Base-by-base conservation (phyloP, 768 basidiomycete genomes). In the Podaxis mareebaensis region DNA sequence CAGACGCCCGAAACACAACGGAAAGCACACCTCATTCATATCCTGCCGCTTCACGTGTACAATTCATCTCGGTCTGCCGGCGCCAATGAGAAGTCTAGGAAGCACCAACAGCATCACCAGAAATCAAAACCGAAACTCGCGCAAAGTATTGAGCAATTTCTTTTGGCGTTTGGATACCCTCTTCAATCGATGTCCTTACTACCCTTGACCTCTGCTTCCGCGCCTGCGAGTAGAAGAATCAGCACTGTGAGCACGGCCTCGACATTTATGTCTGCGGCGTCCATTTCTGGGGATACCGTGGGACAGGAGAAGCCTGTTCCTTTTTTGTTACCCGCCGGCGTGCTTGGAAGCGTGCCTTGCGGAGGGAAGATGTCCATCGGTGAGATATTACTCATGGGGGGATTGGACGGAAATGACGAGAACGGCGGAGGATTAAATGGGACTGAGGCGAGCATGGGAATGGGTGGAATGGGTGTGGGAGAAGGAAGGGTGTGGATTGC, bases 121-220 rank as follows among this genome's bases (percentile, higher is more conserved):
- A 53, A 51, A 11, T 36, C 52, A 5, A 75, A 74, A 55, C 66
- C 72, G 2, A 77, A 76, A 64, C 72, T 79, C 56, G 76, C 71
- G 3, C 75, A 78, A 52, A 72, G 73, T 57, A 75, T 79, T 46
- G 78, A 79, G 54, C 75, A 76, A 49, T 79, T 79, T 63, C 61
- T 79, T 3, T 68, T 78, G 3, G 68, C 72, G 0, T 78, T 76
- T 65, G 70, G 75, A 0, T 77, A 76, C 53, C 74, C 76, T 1
- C 61, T 71, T 17, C 56, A 58, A 15, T 53, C 39, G 3, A 55
- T 55, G 38, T 39, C 33, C 36, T 13, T 48, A 24, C 53, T 53
- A 7, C 66, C 69, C 4, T 54, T 36, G 15, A 10, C 53, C 6
- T 38, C 53, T 20, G 33, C 61, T 39, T 48, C 64, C 4, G 26